Percentiles rank a stretch among this genome's conserved stretches.
Conservation (phyloP, 1,139 yeast species). For the Pichia sp. region DNA sequence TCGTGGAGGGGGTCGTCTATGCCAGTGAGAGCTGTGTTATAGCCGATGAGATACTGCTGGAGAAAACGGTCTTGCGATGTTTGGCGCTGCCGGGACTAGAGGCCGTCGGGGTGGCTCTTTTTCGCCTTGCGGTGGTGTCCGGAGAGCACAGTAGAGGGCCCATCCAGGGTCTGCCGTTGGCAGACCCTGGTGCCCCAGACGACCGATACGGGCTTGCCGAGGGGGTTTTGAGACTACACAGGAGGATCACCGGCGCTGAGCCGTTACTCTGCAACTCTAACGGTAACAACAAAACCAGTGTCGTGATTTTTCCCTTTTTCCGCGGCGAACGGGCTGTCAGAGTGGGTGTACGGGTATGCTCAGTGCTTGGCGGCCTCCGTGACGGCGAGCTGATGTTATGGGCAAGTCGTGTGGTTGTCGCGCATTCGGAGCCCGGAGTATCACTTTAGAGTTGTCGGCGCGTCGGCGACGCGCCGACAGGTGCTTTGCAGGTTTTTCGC, state of each 20-base stretch:
- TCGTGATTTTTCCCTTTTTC: neutral
- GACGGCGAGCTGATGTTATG: constrained; percentile 1
- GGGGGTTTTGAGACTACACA: neutral
- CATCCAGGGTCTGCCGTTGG: too few species aligned
- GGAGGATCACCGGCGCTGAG: neutral
- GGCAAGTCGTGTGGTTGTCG: constrained; percentile 6
- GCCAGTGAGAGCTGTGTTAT: neutral
- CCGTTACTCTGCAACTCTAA: neutral
- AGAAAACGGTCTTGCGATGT: neutral
- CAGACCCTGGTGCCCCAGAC: neutral
- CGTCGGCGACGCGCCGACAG: too few species aligned
- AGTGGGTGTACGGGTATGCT: neutral
- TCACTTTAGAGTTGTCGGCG: too few species aligned
- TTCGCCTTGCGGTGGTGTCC: neutral
- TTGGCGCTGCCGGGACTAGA: neutral
- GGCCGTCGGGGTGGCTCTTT: neutral
- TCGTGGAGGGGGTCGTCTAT: neutral
- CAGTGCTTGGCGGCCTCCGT: neutral
- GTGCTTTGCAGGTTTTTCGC: neutral
- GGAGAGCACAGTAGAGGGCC: neutral
- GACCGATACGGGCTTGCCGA: neutral
- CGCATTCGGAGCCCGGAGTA: neutral
- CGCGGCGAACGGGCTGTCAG: neutral
- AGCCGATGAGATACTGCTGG: neutral
- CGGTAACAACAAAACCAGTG: neutral